Evolutionary conservation across 2,329 filamentous ascomycete species (phyloP).

Genomic region (Pseudopithomyces chartarum): DNA sequence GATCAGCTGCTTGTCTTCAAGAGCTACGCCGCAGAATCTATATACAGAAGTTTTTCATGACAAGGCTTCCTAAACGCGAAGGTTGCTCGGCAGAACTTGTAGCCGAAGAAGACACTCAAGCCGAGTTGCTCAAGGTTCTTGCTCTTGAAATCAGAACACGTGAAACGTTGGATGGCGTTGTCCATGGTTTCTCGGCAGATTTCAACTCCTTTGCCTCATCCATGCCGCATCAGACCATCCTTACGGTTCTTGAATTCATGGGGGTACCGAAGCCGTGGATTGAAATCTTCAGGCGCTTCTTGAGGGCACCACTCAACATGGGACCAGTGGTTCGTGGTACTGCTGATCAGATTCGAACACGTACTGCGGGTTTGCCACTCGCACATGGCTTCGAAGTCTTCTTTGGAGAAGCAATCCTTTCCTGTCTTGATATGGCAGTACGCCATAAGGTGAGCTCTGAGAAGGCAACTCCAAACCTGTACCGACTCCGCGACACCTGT

Average conservation of each 20-base stretch:
- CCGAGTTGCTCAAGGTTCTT: conserved; percentile 30
- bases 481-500: conserved; percentile 28
- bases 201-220: conserved; percentile 61
- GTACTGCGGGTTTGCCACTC: conserved; percentile 26
- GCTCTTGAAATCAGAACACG: conserved; percentile 28
- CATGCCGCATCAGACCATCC: conserved; percentile 64
- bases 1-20: conserved; percentile 6
- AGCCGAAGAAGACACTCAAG: conserved; percentile 19
- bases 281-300: conserved; percentile 62
- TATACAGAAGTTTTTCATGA: conserved; percentile 29
- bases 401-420: conserved; percentile 33
- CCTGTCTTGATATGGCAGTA: conserved; percentile 33
- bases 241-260: conserved; percentile 63
- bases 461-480: conserved; percentile 24
- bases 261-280: conserved; percentile 63
- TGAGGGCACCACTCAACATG: conserved; percentile 30
- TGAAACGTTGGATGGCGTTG: conserved; percentile 22
- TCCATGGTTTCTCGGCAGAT: conserved; percentile 12
- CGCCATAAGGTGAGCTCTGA: conserved; percentile 17
- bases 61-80: conserved; percentile 22
- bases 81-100: conserved; percentile 14
- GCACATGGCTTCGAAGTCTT: conserved; percentile 28
- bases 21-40: conserved; percentile 22
- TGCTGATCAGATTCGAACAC: conserved; percentile 20
- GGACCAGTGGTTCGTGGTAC: conserved; percentile 24